These are phyloP conservation scores for Bombardia bombarda DNA, from an alignment of 495 filamentous ascomycete species.

Conservation along the genomic window DNA sequence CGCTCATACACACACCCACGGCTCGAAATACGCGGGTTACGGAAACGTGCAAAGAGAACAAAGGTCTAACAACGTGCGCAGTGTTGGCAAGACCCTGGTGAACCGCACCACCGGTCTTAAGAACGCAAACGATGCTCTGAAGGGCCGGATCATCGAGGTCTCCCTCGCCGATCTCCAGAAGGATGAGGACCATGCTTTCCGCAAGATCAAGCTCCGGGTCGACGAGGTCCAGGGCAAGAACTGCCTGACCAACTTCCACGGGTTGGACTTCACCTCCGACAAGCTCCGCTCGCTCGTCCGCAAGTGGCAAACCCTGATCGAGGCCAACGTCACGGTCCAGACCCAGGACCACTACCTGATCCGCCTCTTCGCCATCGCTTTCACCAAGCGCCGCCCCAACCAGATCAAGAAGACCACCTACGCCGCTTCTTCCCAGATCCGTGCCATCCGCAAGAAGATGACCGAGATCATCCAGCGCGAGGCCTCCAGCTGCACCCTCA, in stretches of 20 bases:
- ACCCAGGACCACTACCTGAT: slow-evolving; percentile 99
- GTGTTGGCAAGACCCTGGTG: slow-evolving; percentile 97
- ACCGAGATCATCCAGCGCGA: slow-evolving; percentile 96
- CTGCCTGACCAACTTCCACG: slow-evolving; percentile 99
- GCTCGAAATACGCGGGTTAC: no score
- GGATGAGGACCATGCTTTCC: slow-evolving; percentile 98
- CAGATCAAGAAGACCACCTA: slow-evolving; percentile 99
- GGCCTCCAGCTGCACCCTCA: slow-evolving; percentile 84
- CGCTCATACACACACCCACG: no score
- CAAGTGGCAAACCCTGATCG: slow-evolving; percentile 98
- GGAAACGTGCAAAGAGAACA: slow-evolving; percentile 1
- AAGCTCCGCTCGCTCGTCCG: slow-evolving; percentile 97
- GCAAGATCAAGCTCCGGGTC: slow-evolving; percentile 97
- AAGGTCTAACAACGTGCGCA: slow-evolving; percentile 37
- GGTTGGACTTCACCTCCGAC: slow-evolving; percentile 99
- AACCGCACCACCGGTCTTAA: slow-evolving; percentile 99
- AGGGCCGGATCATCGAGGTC: slow-evolving; percentile 97
- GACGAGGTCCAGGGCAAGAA: slow-evolving; percentile 99
- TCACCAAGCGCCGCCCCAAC: slow-evolving; percentile 97
- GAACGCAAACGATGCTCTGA: slow-evolving; percentile 98
- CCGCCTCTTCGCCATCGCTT: slow-evolving; percentile 95
- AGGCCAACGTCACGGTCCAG: slow-evolving; percentile 99
- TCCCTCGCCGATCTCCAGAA: slow-evolving; percentile 98
- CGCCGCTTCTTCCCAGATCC: slow-evolving; percentile 89
- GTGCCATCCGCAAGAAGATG: slow-evolving; percentile 98